Conservation (phyloP, 2,329 filamentous ascomycete genomes). For the Dryadomyces quercivorus region DNA sequence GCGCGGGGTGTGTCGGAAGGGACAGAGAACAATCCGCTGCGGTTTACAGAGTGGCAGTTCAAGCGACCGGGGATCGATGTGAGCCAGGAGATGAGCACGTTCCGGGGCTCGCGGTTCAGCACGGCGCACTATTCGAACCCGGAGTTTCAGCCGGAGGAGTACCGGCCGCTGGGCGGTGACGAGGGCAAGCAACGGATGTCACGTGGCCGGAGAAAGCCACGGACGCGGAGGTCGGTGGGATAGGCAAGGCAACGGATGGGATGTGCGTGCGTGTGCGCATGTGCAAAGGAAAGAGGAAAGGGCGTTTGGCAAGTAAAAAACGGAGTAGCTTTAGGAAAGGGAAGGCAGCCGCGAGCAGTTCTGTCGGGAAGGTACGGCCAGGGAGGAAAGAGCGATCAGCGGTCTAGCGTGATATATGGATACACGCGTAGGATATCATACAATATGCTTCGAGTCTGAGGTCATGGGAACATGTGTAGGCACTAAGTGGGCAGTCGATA, state of each 20-base stretch:
- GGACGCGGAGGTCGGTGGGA: not conserved
- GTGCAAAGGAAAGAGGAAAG: not conserved
- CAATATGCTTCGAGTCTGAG: too few relatives aligned
- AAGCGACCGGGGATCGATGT: constrained; percentile 13
- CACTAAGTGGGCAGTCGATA: too few relatives aligned
- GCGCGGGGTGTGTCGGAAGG: not conserved
- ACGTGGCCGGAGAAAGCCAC: not conserved
- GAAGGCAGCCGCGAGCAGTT: too few relatives aligned
- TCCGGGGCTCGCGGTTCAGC: constrained; percentile 56
- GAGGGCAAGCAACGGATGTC: not conserved
- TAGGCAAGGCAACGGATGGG: too few relatives aligned
- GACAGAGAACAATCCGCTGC: constrained; percentile 23
- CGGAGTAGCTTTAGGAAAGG: too few relatives aligned
- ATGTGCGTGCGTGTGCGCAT: too few relatives aligned
- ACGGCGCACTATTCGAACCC: constrained; percentile 56
- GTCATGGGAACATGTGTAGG: too few relatives aligned
- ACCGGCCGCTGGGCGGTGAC: constrained; percentile 20
- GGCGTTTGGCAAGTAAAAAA: too few relatives aligned
- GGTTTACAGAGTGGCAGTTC: constrained; percentile 45
- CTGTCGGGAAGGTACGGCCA: too few relatives aligned
- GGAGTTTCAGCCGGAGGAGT: constrained; percentile 45
- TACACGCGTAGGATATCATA: too few relatives aligned
- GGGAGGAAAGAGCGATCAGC: not conserved
- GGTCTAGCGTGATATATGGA: not conserved
- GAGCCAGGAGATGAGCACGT: constrained; percentile 28